phyloP scores from a whole-genome alignment of 805 yeast genomes.

The Metschnikowia reukaufii region DNA sequence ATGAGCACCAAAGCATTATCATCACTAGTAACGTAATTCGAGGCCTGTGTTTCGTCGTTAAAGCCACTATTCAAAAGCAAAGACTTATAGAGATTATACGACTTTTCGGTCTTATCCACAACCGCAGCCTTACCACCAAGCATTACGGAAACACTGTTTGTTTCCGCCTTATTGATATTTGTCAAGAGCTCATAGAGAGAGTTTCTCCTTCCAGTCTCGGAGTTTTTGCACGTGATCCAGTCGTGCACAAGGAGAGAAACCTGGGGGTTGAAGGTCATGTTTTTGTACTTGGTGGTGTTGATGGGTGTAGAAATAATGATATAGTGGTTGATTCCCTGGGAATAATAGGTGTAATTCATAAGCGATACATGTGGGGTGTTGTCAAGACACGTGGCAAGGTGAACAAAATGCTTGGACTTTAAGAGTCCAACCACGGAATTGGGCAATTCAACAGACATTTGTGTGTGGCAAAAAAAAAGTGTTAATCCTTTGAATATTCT shows the following conservation, averaged over 20 bases:
- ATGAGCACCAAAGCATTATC: conserved; percentile 67
- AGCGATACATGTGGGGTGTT: conserved; percentile 82
- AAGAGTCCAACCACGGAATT: conserved; percentile 45
- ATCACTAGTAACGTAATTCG: conserved; percentile 42
- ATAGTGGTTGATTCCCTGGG: conserved; percentile 42
- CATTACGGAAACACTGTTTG: conserved; percentile 77
- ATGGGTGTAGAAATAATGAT: conserved; percentile 73
- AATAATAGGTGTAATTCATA: conserved; percentile 81
- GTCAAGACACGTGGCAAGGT: conserved; percentile 76
- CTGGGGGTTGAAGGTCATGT: conserved; percentile 66
- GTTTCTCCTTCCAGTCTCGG: conserved; percentile 24
- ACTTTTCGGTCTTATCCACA: conserved; percentile 41
- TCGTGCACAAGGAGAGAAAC: conserved; percentile 88
- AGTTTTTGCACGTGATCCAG: conserved; percentile 68
- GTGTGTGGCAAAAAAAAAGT: too few species aligned
- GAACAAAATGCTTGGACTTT: conserved; percentile 67
- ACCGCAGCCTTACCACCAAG: conserved; percentile 69
- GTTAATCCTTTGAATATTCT: too few species aligned
- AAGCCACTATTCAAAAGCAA: conserved; percentile 63
- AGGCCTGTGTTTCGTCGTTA: conserved; percentile 66
- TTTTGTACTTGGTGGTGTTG: conserved; percentile 70
- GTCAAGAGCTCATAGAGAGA: conserved; percentile 57
- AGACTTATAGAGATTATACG: conserved; percentile 59
- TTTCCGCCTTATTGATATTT: conserved; percentile 73
- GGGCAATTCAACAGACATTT: conserved; percentile 25